Evolutionary conservation across 805 yeast genomes (phyloP).

Genomic region (Myxozyma vanderwaltii): DNA sequence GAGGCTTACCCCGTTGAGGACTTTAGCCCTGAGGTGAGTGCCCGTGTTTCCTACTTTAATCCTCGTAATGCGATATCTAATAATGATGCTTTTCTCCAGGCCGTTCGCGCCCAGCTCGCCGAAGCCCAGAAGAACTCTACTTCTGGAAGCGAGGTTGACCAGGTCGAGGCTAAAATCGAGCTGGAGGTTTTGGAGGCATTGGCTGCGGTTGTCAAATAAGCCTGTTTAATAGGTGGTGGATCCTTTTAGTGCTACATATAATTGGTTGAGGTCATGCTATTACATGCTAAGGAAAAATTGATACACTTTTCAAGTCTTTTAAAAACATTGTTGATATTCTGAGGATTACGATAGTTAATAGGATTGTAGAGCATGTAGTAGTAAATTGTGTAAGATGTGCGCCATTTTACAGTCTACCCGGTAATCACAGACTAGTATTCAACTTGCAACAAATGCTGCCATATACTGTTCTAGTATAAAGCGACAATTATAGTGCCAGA

Average conservation of each 20-base stretch:
- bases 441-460: background rate
- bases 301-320: background rate
- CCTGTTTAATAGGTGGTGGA: background rate
- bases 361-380: no score
- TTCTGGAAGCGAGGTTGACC: conserved; percentile 75
- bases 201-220: conserved; percentile 74
- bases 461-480: background rate
- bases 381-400: no score
- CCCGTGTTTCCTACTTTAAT: no score
- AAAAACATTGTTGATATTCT: no score
- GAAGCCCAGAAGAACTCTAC: conserved; percentile 92
- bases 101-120: conserved; percentile 76
- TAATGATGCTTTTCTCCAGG: no score
- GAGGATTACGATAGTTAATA: no score
- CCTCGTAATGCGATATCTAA: no score
- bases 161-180: conserved; percentile 94
- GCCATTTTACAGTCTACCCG: no score
- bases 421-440: no score
- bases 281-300: background rate
- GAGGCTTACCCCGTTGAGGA: conserved; percentile 91
- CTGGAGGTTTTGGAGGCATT: conserved; percentile 95
- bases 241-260: background rate
- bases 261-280: background rate
- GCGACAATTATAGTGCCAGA: no score
- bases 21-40: conserved; percentile 20